Evolutionary conservation across 164 flowering plant species (phyloP), one percentile per base, ranked within the genome.

Genomic region (Santalum album): DNA sequence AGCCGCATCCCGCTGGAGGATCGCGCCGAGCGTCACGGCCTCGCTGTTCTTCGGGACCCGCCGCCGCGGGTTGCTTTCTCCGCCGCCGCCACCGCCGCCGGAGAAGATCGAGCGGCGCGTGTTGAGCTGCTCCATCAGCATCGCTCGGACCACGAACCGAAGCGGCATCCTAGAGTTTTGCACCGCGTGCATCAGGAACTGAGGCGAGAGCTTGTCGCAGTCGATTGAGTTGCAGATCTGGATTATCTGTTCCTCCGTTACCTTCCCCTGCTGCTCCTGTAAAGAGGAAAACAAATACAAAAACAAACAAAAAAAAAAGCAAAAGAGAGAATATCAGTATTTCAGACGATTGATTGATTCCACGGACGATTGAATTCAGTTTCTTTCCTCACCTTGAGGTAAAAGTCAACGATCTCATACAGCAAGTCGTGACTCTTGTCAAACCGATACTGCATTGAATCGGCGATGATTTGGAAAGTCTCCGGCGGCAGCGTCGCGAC

Each of bases 81-180:
- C 21, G 64, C 25, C 45, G 50, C 17, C 26, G 65, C 11, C 11
- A 68, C n/a, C n/a, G n/a, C n/a, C 45, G 1, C 63, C 50, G 10
- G 69, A 49, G 59, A 62, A 12, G 56, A 82, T 58, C 46, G 86
- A 60, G 65, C 63, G 77, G 34, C 94, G 87, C 19, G 90, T 75
- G 71, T 72, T 77, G 59, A 83, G 74, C 60, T 87, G 97, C 65
- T 85, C 87, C 6, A 74, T 67, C 46, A 87, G 58, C 97, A 87
- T 84, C 59, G 96, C 94, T 56, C 82, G 86, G 55, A 90, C 79
- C 1, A 85, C 58, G 57, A 90, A 82, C 21, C 89, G 55, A 7
- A 90, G 59, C 2, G 97, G 96, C 87, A 90, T 77, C 44, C 69
- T 56, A 0, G 88, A 87, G 76, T 87, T 87, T 52, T 85, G 90